These are phyloP conservation scores for Chytriomyces confervae DNA, from an alignment of 192 early-diverging fungal species.

Conservation along the genomic window DNA sequence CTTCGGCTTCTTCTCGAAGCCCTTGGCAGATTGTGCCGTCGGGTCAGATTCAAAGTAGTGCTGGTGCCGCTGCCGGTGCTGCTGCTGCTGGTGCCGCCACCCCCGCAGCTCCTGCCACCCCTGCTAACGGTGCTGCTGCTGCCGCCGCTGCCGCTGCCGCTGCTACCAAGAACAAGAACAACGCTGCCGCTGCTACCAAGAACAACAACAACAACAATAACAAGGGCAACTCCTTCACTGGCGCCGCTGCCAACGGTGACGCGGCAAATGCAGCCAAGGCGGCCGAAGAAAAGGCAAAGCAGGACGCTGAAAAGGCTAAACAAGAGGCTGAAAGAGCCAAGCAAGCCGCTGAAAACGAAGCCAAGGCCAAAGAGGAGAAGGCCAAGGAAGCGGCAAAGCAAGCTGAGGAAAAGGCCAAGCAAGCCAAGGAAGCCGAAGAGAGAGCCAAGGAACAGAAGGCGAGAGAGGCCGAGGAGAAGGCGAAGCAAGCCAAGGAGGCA, in stretches of 20 bases:
- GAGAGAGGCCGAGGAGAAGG: too few species aligned
- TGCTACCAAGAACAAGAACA: slow-evolving; percentile 1
- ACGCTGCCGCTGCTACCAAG: not conserved
- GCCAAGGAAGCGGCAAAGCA: not conserved
- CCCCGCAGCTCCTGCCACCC: not conserved
- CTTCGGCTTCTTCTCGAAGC: not conserved
- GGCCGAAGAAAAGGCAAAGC: not conserved
- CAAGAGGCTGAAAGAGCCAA: not conserved
- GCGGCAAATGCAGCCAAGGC: not conserved
- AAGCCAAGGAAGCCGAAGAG: not conserved
- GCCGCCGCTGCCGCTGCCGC: not conserved
- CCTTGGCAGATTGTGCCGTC: slow-evolving; percentile 19
- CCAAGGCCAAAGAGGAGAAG: too few species aligned
- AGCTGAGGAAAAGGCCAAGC: not conserved
- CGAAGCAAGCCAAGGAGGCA: too few species aligned
- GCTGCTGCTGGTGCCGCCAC: not conserved
- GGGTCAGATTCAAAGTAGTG: slow-evolving; percentile 1
- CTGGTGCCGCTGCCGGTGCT: not conserved
- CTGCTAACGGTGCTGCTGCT: not conserved
- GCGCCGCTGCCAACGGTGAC: not conserved
- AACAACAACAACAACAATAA: not conserved
- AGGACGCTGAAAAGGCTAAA: not conserved
- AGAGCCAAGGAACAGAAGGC: too few species aligned
- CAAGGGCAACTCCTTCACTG: not conserved
- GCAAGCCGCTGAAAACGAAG: too few species aligned